phyloP scores from a whole-genome alignment of 495 filamentous ascomycete species.

The Trichoderma parareesei region DNA sequence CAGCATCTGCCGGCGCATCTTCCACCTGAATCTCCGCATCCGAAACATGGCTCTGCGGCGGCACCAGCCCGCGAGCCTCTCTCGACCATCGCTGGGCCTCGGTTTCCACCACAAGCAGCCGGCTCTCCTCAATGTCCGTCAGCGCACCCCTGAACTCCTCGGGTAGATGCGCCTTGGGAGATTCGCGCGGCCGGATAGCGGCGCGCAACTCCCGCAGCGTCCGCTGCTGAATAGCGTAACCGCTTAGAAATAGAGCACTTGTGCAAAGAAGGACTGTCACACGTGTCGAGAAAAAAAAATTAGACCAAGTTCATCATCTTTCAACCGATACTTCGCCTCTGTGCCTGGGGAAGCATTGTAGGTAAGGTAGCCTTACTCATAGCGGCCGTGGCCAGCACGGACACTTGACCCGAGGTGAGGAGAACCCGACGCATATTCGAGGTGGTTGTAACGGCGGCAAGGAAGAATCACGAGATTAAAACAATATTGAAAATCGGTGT shows the following conservation, averaged over 20 bases:
- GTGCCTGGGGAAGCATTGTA: background rate
- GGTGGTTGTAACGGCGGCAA: background rate
- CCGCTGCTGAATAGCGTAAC: conserved; percentile 47
- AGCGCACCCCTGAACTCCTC: conserved; percentile 28
- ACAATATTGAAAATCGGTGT: background rate
- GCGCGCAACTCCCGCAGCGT: conserved; percentile 41
- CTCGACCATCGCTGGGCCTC: conserved; percentile 12
- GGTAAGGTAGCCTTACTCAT: conserved; percentile 32
- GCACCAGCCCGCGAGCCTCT: background rate
- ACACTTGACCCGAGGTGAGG: conserved; percentile 46
- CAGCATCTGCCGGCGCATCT: conserved; percentile 24
- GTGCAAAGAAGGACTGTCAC: conserved; percentile 41
- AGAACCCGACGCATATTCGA: conserved; percentile 29
- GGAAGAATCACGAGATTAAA: background rate
- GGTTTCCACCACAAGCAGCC: conserved; percentile 22
- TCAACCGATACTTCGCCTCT: conserved; percentile 16
- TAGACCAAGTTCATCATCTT: background rate
- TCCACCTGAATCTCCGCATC: conserved; percentile 20
- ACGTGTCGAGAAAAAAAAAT: conserved; percentile 11
- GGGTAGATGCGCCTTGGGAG: conserved; percentile 37
- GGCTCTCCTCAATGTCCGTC: conserved; percentile 31
- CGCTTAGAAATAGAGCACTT: conserved; percentile 42
- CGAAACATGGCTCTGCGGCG: background rate
- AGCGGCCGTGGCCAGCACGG: conserved; percentile 38
- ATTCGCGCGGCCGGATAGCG: conserved; percentile 36